Evolutionary conservation across 2,329 filamentous ascomycete genomes (phyloP), one percentile per base, ranked within the genome.

Genomic region (Eurotiales sp.): DNA sequence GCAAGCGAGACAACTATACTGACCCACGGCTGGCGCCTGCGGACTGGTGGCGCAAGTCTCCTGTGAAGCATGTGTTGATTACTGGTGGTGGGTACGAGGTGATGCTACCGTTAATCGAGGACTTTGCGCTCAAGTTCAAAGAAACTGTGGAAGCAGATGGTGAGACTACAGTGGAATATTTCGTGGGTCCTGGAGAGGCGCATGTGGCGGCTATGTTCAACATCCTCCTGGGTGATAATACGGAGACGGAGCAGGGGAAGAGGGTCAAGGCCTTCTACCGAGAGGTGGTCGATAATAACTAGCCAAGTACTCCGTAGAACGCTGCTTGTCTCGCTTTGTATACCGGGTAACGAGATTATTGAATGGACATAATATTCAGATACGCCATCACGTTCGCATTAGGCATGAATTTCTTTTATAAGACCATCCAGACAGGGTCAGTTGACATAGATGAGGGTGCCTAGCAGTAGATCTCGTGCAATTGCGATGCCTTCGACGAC

Each of bases 41-140:
- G 3, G 69, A 72, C 1, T 85, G 82, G 81, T 85, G 78, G 72
- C 60, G 70, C 8, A 71, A 68, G 2, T 67, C 80, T 11, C 69
- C 74, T 0, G 71, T 80, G 3, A 66, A 71, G 17, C 70, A 76
- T 37, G 67, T 83, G 1, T 59, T 83, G 21, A 69, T 85, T 4
- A 75, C 77, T 55, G 78, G 70, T 1, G 83, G 82, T 0, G 75
- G 69, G 1, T 74, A 77, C 44, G 82, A 85, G 65, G 68, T 83
- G 12, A 55, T 85, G 22, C 64, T 81, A 29, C 81, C 83, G 56
- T 71, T 76, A 12, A 82, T 85, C 45, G 60, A 72, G 44, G 71
- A 75, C 17, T 76, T 83, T 55, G 71, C 69, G n/a, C 22, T 22
- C n/a, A 41, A 41, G 17, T 23, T 52, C 2, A 48, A 29, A 8